A percentile compares a stretch with the other conserved stretches of the same genome.
These are phyloP conservation scores for Phytopythium montanum DNA, from an alignment of 352 stramenopile genomes.

Conservation along the genomic window DNA sequence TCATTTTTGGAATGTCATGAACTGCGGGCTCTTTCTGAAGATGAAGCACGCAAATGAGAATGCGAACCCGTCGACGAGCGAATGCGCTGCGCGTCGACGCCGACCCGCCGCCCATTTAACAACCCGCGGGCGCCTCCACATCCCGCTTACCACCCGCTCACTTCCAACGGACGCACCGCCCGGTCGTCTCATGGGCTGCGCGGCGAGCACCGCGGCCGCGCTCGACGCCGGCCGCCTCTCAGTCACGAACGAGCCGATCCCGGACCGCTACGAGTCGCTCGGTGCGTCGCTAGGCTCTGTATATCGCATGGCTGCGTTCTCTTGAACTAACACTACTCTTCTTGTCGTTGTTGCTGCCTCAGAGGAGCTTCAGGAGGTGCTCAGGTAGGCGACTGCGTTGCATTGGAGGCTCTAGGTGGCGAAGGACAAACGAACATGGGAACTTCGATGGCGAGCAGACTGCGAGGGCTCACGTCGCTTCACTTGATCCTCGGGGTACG, in stretches of 20 bases:
- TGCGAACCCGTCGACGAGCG: neutral
- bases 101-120: neutral
- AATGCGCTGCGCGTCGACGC: neutral
- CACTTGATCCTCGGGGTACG: constrained; percentile 69
- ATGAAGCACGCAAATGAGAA: neutral
- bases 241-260: constrained; percentile 38
- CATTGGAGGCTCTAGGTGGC: neutral
- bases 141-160: neutral
- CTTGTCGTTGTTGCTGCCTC: neutral
- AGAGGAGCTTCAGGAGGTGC: constrained; percentile 63
- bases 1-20: neutral
- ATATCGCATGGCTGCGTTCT: neutral
- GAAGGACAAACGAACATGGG: neutral
- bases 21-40: constrained; percentile 2
- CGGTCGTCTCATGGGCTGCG: constrained; percentile 23
- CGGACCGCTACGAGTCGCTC: constrained; percentile 61
- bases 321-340: neutral
- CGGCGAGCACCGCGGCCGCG: constrained; percentile 9
- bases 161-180: neutral
- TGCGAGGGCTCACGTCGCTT: constrained; percentile 54
- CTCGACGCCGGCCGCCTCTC: constrained; percentile 4
- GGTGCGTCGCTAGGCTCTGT: constrained; percentile 23
- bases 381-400: constrained; percentile 24
- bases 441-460: constrained; percentile 15
- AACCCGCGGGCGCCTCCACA: neutral